Base-by-base conservation (phyloP, 1,139 yeast genomes). In the Kazachstania sp. region DNA sequence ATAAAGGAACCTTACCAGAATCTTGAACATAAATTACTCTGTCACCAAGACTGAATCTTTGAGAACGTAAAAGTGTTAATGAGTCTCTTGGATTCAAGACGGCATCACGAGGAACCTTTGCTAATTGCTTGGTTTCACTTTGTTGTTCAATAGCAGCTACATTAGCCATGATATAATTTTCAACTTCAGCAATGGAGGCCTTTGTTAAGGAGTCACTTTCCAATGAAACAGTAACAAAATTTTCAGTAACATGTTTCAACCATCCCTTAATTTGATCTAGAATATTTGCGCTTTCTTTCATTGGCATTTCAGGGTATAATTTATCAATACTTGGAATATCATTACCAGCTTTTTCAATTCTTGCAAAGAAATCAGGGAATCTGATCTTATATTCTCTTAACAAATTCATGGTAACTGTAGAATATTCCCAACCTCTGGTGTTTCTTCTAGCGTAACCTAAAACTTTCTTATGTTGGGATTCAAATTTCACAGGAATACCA, bases 1-100 rank as follows among this genome's bases (percentile, higher is more conserved):
- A 86, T 49, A 82, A 69, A 34, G 97, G 95, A 15, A 90, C 95
- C 61, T 87, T 88, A 49, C 97, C 97, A 36, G 86, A 81, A 58
- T 83, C 87, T 59, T 85, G 83, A 28, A 88, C 86, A 57, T 86
- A 88, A 32, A 86, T 78, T 37, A 94, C 86, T 51, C 98, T 78
- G 61, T 92, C 97, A 57, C 98, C 98, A 36, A 94, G 72, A 36
- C 77, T 77, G 61, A 92, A 94, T 45, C 73, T 70, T 69, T 94
- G 99, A 44, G 77, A 74, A 52, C 84, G 77, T 56, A 94, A 73
- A 54, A 82, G 73, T 58, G 84, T 82, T 60, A 78, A 78, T 0
- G 96, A 86, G 43, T 76, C 79, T 43, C 77, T 70, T 7, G 97
- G 95, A 54, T 84, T 80, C 52, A 94, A 71, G 30, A 92, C 74